Evolutionary conservation across 2,329 filamentous ascomycete genomes (phyloP), one percentile per base, ranked within the genome.

Genomic region (Aspergillus neoniger): DNA sequence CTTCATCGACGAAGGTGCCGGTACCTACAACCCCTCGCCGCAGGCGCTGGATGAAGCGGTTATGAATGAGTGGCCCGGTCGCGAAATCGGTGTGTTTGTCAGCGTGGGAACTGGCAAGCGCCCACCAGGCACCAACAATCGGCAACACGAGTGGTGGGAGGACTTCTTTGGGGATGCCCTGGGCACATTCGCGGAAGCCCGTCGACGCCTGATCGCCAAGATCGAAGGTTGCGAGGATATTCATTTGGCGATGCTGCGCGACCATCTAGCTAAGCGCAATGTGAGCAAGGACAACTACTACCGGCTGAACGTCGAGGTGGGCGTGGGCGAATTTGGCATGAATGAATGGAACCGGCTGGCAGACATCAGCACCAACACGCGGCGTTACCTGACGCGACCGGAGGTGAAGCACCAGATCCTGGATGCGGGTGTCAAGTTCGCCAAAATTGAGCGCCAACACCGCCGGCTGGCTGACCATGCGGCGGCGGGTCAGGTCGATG

Each of bases 311-410:
- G 95, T 98, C 43, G 93, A 98, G 72, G 88, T 96, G 15, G 95
- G 94, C 1, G 93, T 98, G 3, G 93, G 94, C 56, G 95, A 98
- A 72, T 98, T 97, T 74, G 94, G 91, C 55, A 98, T 99, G 92
- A 99, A 98, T 73, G 95, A 98, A 74, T 99, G 95, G 95, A 86
- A 91, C 69, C 87, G 93, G 3, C 80, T 98, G n/a, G 89, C 91
- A 25, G 94, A 97, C 55, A 98, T 99, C 78, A 96, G 91, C 79
- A 97, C 92, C 14, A 89, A 89, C 72, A 99, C 95, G 0, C 86
- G 91, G 67, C 86, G 89, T 64, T 99, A 98, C 73, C 85, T 99
- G 56, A 81, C 83, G 7, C 88, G 88, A 63, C 82, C 85, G 10
- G 87, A 87, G 0, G 89, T 96, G 60, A 91, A 96, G 73, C 84